Evolutionary conservation across 768 basidiomycete species (phyloP).

Genomic region (Udeniomyces megalosporus): DNA sequence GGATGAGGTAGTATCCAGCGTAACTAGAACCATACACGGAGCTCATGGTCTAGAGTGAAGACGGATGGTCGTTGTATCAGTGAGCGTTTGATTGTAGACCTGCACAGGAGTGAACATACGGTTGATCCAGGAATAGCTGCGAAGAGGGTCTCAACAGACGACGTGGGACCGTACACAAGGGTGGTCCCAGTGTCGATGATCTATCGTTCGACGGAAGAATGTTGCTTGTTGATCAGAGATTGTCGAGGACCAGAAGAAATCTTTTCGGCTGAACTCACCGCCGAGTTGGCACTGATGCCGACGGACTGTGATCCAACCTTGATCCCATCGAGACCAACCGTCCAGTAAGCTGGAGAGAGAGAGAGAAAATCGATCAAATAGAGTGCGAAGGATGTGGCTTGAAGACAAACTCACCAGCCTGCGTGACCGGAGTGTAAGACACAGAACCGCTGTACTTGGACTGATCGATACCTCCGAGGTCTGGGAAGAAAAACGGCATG

Average conservation of each 20-base stretch:
- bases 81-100: no score
- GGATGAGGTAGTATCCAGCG: slow-evolving; percentile 5
- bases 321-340: not conserved
- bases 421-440: slow-evolving; percentile 2
- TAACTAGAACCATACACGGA: not conserved
- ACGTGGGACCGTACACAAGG: not conserved
- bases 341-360: slow-evolving; percentile 2
- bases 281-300: not conserved
- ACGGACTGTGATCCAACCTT: not conserved
- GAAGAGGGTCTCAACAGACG: not conserved
- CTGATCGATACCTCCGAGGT: not conserved
- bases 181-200: slow-evolving; percentile 10
- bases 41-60: not conserved
- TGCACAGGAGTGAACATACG: no score
- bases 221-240: no score
- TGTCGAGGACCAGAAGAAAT: no score
- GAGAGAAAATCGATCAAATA: no score
- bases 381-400: no score
- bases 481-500: not conserved
- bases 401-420: no score
- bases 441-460: not conserved
- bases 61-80: no score
- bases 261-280: no score
- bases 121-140: not conserved
- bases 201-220: not conserved